phyloP scores from a whole-genome alignment of 805 yeast genomes.

The Wickerhamiella allomyrinae region DNA sequence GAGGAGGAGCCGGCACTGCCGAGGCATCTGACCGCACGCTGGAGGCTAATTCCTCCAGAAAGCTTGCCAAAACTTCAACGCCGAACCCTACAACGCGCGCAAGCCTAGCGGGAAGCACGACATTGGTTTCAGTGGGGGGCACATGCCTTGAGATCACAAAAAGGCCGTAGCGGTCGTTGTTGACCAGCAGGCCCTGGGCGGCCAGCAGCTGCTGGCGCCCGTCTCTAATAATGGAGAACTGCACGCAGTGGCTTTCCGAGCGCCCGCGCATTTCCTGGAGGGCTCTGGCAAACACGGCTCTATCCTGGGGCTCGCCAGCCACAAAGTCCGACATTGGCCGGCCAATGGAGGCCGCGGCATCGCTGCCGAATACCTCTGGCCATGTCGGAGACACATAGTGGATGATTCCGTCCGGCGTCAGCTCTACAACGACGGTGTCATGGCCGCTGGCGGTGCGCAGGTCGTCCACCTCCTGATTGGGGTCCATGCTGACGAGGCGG shows the following conservation, averaged over 20 bases:
- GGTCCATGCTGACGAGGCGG: not conserved
- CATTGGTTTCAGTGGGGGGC: conserved; percentile 43
- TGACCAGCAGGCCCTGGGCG: conserved; percentile 85
- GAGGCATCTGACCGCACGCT: conserved; percentile 44
- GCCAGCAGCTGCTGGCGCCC: conserved; percentile 33
- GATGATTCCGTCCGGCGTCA: conserved; percentile 68
- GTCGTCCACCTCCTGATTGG: conserved; percentile 22
- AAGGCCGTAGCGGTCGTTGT: conserved; percentile 52
- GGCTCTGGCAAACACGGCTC: conserved; percentile 19
- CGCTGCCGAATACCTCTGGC: conserved; percentile 55
- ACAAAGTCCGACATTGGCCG: conserved; percentile 16
- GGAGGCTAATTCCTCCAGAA: conserved; percentile 49
- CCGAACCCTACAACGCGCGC: conserved; percentile 81
- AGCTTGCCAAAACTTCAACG: conserved; percentile 65
- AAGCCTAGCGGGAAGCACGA: conserved; percentile 38
- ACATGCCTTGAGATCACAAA: conserved; percentile 79
- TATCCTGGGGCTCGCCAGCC: conserved; percentile 16
- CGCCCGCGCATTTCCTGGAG: conserved; percentile 4
- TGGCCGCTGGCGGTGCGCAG: conserved; percentile 18
- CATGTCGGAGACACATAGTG: conserved; percentile 62
- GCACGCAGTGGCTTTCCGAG: conserved; percentile 2
- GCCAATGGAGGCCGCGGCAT: conserved; percentile 13
- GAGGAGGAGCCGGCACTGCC: conserved; percentile 57
- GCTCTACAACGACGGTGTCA: conserved; percentile 59
- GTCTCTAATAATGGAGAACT: not conserved